Conservation (phyloP, 352 stramenopile species). For the Globisporangium lucens region DNA sequence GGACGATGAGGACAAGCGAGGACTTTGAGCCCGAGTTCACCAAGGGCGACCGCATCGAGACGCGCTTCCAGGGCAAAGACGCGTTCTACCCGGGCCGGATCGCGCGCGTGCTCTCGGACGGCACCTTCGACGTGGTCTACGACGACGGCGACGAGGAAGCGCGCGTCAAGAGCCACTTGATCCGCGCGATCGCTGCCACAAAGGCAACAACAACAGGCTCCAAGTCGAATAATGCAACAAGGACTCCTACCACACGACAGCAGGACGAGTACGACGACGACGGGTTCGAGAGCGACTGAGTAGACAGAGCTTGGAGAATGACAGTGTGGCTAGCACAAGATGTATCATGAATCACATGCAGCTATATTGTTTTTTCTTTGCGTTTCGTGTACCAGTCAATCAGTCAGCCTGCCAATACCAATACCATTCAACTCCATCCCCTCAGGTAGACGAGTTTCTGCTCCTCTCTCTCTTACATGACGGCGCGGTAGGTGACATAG, state of each 20-base stretch:
- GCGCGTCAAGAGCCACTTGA: slow-evolving; percentile 41
- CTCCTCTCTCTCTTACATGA: slow-evolving; percentile 84
- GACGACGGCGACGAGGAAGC: slow-evolving; percentile 71
- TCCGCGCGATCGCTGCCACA: slow-evolving; percentile 22
- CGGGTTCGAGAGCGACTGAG: slow-evolving; percentile 48
- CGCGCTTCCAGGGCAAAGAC: slow-evolving; percentile 51
- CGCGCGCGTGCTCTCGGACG: slow-evolving; percentile 45
- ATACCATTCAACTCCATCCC: background rate
- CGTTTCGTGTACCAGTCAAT: background rate
- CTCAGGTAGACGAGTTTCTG: background rate
- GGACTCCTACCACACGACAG: background rate
- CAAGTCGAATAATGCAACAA: slow-evolving; percentile 1
- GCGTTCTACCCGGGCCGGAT: slow-evolving; percentile 53
- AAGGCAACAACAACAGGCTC: slow-evolving; percentile 7
- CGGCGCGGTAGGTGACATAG: slow-evolving; percentile 99
- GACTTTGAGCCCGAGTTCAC: slow-evolving; percentile 50
- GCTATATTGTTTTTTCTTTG: slow-evolving; percentile 8
- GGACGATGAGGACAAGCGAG: slow-evolving; percentile 18
- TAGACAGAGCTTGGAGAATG: no score
- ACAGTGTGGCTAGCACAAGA: background rate
- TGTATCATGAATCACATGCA: slow-evolving; percentile 4
- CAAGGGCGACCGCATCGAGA: slow-evolving; percentile 57
- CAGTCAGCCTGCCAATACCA: background rate
- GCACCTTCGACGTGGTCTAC: slow-evolving; percentile 61
- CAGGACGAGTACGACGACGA: slow-evolving; percentile 51